Base-by-base conservation (phyloP, 345 rosid genomes). In the Aurinia saxatilis region DNA sequence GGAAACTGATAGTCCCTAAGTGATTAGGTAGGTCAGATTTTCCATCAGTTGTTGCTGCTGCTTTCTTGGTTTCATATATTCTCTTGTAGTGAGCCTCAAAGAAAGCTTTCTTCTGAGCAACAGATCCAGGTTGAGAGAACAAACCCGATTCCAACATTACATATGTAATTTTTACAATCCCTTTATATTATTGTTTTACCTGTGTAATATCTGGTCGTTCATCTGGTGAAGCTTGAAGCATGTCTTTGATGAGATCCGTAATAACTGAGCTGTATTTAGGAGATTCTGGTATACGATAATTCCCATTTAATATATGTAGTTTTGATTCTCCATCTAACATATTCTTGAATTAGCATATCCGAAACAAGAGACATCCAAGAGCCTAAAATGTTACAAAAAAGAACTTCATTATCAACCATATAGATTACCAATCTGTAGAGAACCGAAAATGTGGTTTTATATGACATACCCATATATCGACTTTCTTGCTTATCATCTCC, bases 261-360 rank as follows among this genome's bases (percentile, higher is more conserved):
- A 90, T 74, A 45, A 56, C 57, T 6, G 79, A 72, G 79, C 84
- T 87, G 81, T 79, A 95, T 48, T 83, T 84, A 15, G 99, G 97
- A 11, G 77, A 50, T 45, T 88, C 96, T 4, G 96, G 97, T 51
- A 95, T 83, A 21, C 91, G 90, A 64, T 88, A 95, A 55, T 95
- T 95, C 72, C 97, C 99, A 10, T 95, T 95, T 67, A 95, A 73
- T 37, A 95, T 75, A 66, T 95, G 99, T 6, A 95, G 79, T 80
- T 95, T 90, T 54, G 99, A 95, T 74, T 90, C 99, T 53, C 96
- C 97, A 75, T 95, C 99, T 67, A 95, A 90, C 30, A 97, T 97
- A 73, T 77, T 88, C 78, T 82, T 90, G 76, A 95, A 82, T 77
- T 84, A 90, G 79, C 96, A 84, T 67, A 95, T 82, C 50, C 99